A percentile compares a stretch with the other conserved stretches of the same genome.
These are phyloP conservation scores for Aspergillus puulaauensis DNA, from an alignment of 2,329 filamentous ascomycete species.

Conservation along the genomic window DNA sequence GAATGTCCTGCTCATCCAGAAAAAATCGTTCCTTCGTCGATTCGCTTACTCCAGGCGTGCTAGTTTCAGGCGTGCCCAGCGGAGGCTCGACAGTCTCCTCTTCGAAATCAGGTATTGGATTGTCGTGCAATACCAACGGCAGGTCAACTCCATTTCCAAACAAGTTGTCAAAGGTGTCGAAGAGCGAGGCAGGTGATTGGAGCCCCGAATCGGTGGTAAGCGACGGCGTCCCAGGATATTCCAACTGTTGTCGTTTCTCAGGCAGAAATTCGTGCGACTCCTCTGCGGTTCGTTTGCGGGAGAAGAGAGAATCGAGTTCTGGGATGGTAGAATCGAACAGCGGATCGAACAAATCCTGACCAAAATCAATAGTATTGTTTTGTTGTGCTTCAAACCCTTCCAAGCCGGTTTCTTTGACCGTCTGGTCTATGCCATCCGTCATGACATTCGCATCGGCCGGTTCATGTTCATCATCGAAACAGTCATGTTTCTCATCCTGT, in stretches of 20 bases:
- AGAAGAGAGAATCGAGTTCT: conserved; percentile 18
- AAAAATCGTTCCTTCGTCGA: conserved; percentile 23
- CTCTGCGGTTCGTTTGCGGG: conserved; percentile 24
- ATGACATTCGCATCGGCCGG: neutral
- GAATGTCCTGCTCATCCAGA: conserved; percentile 22
- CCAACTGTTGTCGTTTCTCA: conserved; percentile 19
- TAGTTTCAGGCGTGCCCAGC: conserved; percentile 6
- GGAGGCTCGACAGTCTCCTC: neutral
- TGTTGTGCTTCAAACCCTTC: neutral
- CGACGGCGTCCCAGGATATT: conserved; percentile 21
- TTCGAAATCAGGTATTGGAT: neutral
- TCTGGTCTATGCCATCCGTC: neutral
- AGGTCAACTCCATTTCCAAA: conserved; percentile 18
- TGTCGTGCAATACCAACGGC: conserved; percentile 1
- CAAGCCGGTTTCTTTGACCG: neutral
- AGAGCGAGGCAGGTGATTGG: conserved; percentile 19
- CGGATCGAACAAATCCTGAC: conserved; percentile 17
- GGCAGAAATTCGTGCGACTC: conserved; percentile 16
- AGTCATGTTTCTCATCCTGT: conserved; percentile 12
- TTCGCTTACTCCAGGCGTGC: conserved; percentile 18
- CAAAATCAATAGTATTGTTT: neutral
- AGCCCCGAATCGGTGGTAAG: conserved; percentile 9
- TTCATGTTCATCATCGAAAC: neutral
- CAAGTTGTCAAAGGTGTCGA: conserved; percentile 21
- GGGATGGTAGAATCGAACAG: conserved; percentile 21